Percentiles rank a stretch among this genome's conserved stretches.
Evolutionary conservation across 768 basidiomycete species (phyloP).

Genomic region (Mycena crocata): DNA sequence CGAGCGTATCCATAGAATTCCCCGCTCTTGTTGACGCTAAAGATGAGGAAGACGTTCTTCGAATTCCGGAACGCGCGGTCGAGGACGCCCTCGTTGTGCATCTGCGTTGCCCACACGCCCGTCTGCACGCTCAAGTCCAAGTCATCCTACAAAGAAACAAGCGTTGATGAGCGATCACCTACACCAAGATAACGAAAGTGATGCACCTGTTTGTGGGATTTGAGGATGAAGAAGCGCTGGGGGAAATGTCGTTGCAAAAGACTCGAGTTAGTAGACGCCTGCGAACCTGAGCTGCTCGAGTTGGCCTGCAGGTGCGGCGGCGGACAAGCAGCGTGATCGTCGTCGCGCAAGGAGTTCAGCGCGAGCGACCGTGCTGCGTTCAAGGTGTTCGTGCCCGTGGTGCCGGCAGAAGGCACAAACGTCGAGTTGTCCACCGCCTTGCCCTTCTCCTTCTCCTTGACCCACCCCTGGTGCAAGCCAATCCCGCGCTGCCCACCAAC

Average conservation of each 20-base stretch:
- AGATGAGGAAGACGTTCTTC: slow-evolving; percentile 88
- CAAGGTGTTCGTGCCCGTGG: slow-evolving; percentile 42
- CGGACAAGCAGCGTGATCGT: background rate
- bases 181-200: slow-evolving; percentile 33
- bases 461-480: slow-evolving; percentile 86
- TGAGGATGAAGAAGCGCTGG: slow-evolving; percentile 90
- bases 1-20: slow-evolving; percentile 94
- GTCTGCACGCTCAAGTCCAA: slow-evolving; percentile 82
- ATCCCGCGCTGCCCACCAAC: slow-evolving; percentile 91
- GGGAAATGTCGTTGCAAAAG: slow-evolving; percentile 87
- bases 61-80: slow-evolving; percentile 95
- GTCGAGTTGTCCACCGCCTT: slow-evolving; percentile 34
- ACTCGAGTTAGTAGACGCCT: slow-evolving; percentile 87
- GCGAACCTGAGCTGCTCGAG: slow-evolving; percentile 72
- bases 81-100: slow-evolving; percentile 89
- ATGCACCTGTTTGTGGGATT: slow-evolving; percentile 82
- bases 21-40: slow-evolving; percentile 92
- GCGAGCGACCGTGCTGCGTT: background rate
- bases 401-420: slow-evolving; percentile 38
- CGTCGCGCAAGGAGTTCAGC: background rate
- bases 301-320: slow-evolving; percentile 29
- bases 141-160: slow-evolving; percentile 63
- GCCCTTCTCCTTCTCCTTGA: slow-evolving; percentile 63
- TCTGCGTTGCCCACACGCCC: slow-evolving; percentile 92
- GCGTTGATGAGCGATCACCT: slow-evolving; percentile 58